These are phyloP conservation scores for Verticillium dahliae DNA, from an alignment of 2,329 filamentous ascomycete species.

Conservation along the genomic window DNA sequence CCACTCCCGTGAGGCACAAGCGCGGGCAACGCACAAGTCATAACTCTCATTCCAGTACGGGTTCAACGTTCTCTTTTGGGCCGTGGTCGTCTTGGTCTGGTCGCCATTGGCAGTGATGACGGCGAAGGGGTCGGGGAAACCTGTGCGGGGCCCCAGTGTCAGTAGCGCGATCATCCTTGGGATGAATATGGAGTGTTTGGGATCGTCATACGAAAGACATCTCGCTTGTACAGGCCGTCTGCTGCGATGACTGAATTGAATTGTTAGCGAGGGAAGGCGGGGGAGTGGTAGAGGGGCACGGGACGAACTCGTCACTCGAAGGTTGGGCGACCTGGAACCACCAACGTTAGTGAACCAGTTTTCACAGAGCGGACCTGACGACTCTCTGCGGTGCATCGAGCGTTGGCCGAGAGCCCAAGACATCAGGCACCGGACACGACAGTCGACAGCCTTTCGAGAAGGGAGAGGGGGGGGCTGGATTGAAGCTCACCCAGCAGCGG, in stretches of 20 bases:
- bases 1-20: not conserved
- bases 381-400: not conserved
- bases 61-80: slow-evolving; percentile 95
- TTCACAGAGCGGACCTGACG: too few relatives aligned
- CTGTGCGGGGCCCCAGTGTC: slow-evolving; percentile 38
- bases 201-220: slow-evolving; percentile 83
- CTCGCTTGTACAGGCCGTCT: slow-evolving; percentile 96
- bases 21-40: slow-evolving; percentile 68
- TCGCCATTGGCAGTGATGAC: slow-evolving; percentile 96
- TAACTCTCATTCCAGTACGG: slow-evolving; percentile 99
- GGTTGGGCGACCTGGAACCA: slow-evolving; percentile 57
- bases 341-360: not conserved
- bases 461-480: not conserved
- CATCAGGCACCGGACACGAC: not conserved
- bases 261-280: not conserved
- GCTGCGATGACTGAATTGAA: slow-evolving; percentile 79
- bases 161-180: not conserved
- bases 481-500: not conserved
- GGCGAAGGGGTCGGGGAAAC: slow-evolving; percentile 95
- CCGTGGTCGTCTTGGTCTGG: slow-evolving; percentile 95
- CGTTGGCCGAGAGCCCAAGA: not conserved
- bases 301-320: slow-evolving; percentile 82
- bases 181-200: not conserved
- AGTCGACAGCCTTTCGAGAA: not conserved
- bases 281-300: slow-evolving; percentile 2